Conservation (phyloP, 495 filamentous ascomycete genomes). For the Aspergillus bertholletiae region DNA sequence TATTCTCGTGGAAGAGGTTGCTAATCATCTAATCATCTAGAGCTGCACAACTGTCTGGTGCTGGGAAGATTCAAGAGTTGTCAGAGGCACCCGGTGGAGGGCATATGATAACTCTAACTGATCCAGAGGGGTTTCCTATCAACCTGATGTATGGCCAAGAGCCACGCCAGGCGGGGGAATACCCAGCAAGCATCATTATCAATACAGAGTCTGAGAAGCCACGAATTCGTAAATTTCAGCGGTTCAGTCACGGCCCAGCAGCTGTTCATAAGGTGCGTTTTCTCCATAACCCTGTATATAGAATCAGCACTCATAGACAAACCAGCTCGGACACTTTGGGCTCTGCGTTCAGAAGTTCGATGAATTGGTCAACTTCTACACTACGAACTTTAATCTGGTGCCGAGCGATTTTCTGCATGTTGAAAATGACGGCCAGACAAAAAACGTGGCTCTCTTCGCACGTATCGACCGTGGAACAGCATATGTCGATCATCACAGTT, state of each 20-base stretch:
- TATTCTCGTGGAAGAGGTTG: background rate
- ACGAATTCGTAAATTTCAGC: conserved; percentile 18
- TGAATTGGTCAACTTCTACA: conserved; percentile 58
- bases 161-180: background rate
- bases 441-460: conserved; percentile 56
- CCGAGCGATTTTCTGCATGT: conserved; percentile 32
- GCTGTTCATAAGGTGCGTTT: conserved; percentile 55
- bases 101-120: conserved; percentile 19
- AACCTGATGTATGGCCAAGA: conserved; percentile 27
- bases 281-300: background rate
- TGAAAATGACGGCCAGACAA: conserved; percentile 11
- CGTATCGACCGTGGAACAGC: conserved; percentile 59
- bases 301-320: conserved; percentile 52
- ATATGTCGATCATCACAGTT: conserved; percentile 64
- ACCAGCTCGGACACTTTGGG: conserved; percentile 62
- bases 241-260: conserved; percentile 51
- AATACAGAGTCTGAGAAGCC: conserved; percentile 21
- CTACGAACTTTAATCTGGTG: conserved; percentile 59
- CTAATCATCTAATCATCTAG: background rate
- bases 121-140: conserved; percentile 27
- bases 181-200: conserved; percentile 12
- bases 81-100: conserved; percentile 23
- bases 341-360: conserved; percentile 59
- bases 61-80: conserved; percentile 10
- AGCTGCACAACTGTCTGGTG: conserved; percentile 7